Percentiles rank a stretch among this genome's conserved stretches.
These are phyloP conservation scores for Cercospora canescens DNA, from an alignment of 2,329 filamentous ascomycete species.

Conservation along the genomic window DNA sequence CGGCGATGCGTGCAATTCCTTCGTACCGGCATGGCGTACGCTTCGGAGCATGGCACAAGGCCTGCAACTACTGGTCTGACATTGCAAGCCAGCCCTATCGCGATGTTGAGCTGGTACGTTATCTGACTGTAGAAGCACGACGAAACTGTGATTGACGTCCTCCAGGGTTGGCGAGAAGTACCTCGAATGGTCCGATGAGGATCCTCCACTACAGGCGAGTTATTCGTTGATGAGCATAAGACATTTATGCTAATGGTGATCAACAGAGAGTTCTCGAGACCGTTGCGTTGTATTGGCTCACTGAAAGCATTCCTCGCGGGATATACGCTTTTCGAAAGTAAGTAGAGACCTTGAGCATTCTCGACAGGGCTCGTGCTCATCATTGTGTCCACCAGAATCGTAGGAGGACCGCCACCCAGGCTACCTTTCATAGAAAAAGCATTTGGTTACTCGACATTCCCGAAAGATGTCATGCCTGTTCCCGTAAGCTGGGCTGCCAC, in stretches of 20 bases:
- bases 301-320: constrained; percentile 38
- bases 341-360: constrained; percentile 12
- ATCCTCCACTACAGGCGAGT: too few relatives aligned
- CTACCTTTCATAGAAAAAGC: constrained; percentile 41
- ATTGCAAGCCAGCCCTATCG: constrained; percentile 54
- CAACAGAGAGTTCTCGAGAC: constrained; percentile 48
- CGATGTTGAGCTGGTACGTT: constrained; percentile 59
- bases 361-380: not conserved
- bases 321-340: constrained; percentile 54
- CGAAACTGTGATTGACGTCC: too few relatives aligned
- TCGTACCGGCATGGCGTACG: constrained; percentile 49
- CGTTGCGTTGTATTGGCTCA: constrained; percentile 59
- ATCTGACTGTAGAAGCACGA: too few relatives aligned
- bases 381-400: constrained; percentile 24
- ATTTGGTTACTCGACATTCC: constrained; percentile 47
- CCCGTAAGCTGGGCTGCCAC: constrained; percentile 41
- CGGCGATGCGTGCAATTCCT: not conserved
- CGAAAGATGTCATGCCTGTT: constrained; percentile 42
- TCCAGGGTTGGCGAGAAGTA: constrained; percentile 62
- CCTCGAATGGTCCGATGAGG: constrained; percentile 53
- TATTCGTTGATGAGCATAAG: too few relatives aligned
- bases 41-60: constrained; percentile 54
- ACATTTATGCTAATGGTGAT: too few relatives aligned
- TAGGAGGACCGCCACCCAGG: too few relatives aligned
- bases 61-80: constrained; percentile 58